A percentile compares a stretch with the other conserved stretches of the same genome.
phyloP scores from a whole-genome alignment of 331 rosid genomes.

The Erythrophleum ivorense region DNA sequence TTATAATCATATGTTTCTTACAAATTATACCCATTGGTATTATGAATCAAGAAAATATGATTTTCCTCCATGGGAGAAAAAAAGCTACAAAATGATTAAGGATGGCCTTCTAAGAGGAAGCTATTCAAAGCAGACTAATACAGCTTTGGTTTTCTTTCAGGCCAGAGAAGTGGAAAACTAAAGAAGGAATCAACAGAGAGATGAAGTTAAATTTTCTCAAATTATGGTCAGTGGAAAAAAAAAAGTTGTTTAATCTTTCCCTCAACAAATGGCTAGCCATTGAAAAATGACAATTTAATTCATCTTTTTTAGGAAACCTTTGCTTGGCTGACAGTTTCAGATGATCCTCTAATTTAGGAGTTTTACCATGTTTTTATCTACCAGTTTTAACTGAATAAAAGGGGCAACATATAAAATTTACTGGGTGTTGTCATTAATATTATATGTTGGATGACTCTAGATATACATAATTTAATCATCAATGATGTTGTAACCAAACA shows the following conservation, averaged over 20 bases:
- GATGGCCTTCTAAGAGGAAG: slow-evolving; percentile 25
- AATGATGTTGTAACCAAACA: too few relatives aligned
- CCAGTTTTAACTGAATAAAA: background rate
- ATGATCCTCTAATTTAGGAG: slow-evolving; percentile 59
- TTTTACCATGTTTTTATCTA: slow-evolving; percentile 23
- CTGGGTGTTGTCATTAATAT: background rate
- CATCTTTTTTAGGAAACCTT: slow-evolving; percentile 41
- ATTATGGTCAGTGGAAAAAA: slow-evolving; percentile 30
- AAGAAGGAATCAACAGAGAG: slow-evolving; percentile 35
- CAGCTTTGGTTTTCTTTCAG: slow-evolving; percentile 28
- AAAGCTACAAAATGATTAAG: background rate
- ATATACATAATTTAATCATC: too few relatives aligned
- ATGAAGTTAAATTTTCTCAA: slow-evolving; percentile 39
- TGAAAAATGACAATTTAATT: slow-evolving; percentile 40
- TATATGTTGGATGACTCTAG: too few relatives aligned
- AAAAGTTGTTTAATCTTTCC: slow-evolving; percentile 27
- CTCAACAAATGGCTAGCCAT: slow-evolving; percentile 45
- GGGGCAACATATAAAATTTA: background rate
- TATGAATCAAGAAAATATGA: slow-evolving; percentile 5
- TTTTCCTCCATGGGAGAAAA: background rate
- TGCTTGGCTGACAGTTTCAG: slow-evolving; percentile 49
- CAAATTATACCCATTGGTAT: slow-evolving; percentile 17
- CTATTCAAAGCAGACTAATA: background rate
- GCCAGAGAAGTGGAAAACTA: slow-evolving; percentile 25
- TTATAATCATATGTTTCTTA: slow-evolving; percentile 36